Conservation (phyloP, 352 stramenopile genomes). For the Phytophthora pseudosyringae region DNA sequence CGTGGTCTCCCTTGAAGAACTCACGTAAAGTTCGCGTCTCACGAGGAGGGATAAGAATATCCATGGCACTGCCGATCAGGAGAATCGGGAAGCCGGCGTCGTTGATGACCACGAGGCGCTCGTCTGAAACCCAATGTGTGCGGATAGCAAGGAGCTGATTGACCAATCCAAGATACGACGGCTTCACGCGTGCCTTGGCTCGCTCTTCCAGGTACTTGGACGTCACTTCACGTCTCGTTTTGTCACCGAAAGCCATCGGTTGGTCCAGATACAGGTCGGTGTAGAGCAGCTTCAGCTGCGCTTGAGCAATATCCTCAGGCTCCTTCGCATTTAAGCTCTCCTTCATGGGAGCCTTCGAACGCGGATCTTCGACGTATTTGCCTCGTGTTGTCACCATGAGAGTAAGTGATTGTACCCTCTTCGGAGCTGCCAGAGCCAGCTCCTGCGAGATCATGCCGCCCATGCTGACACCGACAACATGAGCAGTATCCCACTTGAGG, state of each 20-base stretch:
- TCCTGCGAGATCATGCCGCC: conserved; percentile 67
- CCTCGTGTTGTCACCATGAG: conserved; percentile 57
- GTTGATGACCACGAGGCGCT: conserved; percentile 44
- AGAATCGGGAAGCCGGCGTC: conserved; percentile 47
- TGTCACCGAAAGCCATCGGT: conserved; percentile 38
- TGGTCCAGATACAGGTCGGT: conserved; percentile 36
- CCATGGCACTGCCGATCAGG: conserved; percentile 42
- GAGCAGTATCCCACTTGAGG: conserved; percentile 46
- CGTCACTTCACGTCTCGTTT: conserved; percentile 32
- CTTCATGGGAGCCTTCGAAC: conserved; percentile 35
- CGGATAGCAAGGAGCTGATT: conserved; percentile 38
- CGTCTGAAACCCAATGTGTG: conserved; percentile 52
- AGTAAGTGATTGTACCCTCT: conserved; percentile 52
- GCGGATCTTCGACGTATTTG: conserved; percentile 41
- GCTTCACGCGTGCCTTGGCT: conserved; percentile 25
- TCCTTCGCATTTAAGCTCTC: conserved; percentile 40
- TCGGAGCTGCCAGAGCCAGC: conserved; percentile 43
- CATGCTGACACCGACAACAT: conserved; percentile 54
- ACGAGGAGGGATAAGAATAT: conserved; percentile 46
- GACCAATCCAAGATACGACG: conserved; percentile 17
- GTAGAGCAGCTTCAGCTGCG: conserved; percentile 44
- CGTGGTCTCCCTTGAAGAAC: conserved; percentile 39
- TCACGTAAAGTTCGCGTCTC: conserved; percentile 40
- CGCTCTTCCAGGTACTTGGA: conserved; percentile 20
- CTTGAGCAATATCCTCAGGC: conserved; percentile 31